Evolutionary conservation across 768 basidiomycete genomes (phyloP).

Genomic region (Pisolithus marmoratus): DNA sequence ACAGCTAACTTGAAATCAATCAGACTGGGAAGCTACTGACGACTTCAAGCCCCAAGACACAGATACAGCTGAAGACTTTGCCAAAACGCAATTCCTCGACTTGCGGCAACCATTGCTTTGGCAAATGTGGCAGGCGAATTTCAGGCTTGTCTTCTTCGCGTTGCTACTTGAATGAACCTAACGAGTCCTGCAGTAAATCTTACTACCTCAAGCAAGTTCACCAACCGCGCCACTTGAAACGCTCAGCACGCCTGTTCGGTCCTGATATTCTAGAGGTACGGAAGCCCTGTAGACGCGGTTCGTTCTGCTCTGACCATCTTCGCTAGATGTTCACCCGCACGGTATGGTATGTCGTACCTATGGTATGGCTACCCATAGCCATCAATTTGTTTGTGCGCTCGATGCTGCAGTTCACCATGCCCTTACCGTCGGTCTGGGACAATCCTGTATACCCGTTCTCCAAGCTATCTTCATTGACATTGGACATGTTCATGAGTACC

Average conservation of each 20-base stretch:
- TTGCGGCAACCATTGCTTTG: conserved; percentile 74
- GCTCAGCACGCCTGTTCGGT: conserved; percentile 85
- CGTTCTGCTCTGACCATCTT: conserved; percentile 1
- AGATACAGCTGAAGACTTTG: conserved; percentile 72
- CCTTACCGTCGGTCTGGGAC: conserved; percentile 57
- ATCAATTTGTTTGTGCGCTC: conserved; percentile 76
- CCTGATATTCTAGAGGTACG: conserved; percentile 73
- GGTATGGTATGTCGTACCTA: conserved; percentile 89
- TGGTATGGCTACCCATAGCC: conserved; percentile 87
- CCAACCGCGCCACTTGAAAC: conserved; percentile 82
- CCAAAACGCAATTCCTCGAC: conserved; percentile 89
- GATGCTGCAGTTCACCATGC: conserved; percentile 71
- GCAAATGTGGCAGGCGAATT: conserved; percentile 87
- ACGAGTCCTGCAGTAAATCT: conserved; percentile 56
- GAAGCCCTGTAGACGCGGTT: not conserved
- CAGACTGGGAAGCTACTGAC: conserved; percentile 87
- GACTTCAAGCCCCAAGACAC: conserved; percentile 93
- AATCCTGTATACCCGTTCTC: conserved; percentile 52
- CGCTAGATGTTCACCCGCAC: conserved; percentile 74
- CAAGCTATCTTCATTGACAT: conserved; percentile 42
- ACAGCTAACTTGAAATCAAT: not conserved
- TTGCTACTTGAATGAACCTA: not conserved
- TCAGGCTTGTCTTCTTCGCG: conserved; percentile 46
- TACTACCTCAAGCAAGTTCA: conserved; percentile 97
- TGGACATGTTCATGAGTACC: conserved; percentile 47